phyloP scores from a whole-genome alignment of 768 basidiomycete species.

The Mycena vulgaris region DNA sequence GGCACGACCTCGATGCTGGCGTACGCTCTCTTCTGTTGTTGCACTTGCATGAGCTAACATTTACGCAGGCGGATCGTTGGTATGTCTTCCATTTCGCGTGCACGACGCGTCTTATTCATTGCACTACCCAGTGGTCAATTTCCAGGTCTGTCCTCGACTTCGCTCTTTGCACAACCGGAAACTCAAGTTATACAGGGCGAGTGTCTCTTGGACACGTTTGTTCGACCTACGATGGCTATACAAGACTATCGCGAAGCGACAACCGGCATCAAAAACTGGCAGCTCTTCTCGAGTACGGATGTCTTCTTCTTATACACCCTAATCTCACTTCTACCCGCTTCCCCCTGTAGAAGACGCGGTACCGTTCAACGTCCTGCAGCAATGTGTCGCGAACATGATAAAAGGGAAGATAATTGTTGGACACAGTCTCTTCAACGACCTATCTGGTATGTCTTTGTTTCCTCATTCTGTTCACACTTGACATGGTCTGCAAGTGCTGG shows the following conservation, averaged over 20 bases:
- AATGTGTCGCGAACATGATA: slow-evolving; percentile 74
- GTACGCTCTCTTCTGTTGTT: slow-evolving; percentile 57
- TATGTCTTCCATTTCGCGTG: slow-evolving; percentile 29
- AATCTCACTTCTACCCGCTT: slow-evolving; percentile 28
- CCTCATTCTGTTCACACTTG: slow-evolving; percentile 25
- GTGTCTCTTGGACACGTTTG: slow-evolving; percentile 60
- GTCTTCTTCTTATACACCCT: slow-evolving; percentile 7
- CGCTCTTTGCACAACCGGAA: not conserved
- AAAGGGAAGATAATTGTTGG: slow-evolving; percentile 83
- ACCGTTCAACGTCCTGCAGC: slow-evolving; percentile 77
- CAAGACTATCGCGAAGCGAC: slow-evolving; percentile 48
- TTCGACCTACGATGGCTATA: slow-evolving; percentile 62
- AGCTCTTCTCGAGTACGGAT: slow-evolving; percentile 57
- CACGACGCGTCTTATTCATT: slow-evolving; percentile 42
- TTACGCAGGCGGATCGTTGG: slow-evolving; percentile 57
- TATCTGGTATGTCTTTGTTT: slow-evolving; percentile 69
- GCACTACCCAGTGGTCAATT: slow-evolving; percentile 26
- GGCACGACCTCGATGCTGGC: slow-evolving; percentile 88
- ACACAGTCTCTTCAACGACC: slow-evolving; percentile 85
- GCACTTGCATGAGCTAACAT: slow-evolving; percentile 12
- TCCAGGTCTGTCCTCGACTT: slow-evolving; percentile 26
- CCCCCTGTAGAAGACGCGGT: slow-evolving; percentile 62
- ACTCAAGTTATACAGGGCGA: slow-evolving; percentile 47
- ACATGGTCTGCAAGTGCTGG: slow-evolving; percentile 69
- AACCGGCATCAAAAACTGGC: slow-evolving; percentile 63